Evolutionary conservation across 257 asterid species (phyloP).

Genomic region (Cynanchum wilfordii): DNA sequence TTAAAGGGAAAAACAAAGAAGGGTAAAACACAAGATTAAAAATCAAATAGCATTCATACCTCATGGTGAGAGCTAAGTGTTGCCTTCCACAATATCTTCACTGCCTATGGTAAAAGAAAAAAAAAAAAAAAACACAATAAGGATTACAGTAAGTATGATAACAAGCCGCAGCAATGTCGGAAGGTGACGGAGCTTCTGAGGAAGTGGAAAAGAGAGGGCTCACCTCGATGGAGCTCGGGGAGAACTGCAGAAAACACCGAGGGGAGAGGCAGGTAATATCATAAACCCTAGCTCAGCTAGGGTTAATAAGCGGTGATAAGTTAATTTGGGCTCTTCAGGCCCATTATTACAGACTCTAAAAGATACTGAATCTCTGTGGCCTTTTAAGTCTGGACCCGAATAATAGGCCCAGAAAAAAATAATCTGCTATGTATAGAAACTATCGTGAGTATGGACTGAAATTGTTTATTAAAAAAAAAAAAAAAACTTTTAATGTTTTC

Average conservation of each 20-base stretch:
- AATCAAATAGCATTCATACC: neutral
- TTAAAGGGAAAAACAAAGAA: neutral
- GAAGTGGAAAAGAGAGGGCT: neutral
- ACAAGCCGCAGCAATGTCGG: too few species aligned
- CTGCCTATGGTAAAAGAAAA: neutral
- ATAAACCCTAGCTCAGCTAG: neutral
- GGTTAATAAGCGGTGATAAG: neutral
- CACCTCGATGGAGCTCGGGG: neutral
- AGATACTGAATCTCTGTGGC: neutral
- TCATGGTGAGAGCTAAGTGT: slow-evolving; percentile 17
- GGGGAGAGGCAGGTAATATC: neutral
- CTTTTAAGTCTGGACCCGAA: neutral
- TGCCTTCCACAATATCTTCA: neutral
- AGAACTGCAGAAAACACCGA: neutral
- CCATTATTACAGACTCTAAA: neutral
- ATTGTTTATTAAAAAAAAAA: too few species aligned
- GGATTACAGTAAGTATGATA: neutral
- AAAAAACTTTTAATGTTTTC: too few species aligned
- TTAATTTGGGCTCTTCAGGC: neutral
- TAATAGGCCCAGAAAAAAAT: neutral
- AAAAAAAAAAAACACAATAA: neutral
- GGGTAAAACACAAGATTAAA: neutral
- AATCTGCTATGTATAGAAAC: too few species aligned
- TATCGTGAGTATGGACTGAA: too few species aligned
- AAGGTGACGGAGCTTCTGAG: neutral